Evolutionary conservation across 805 yeast genomes (phyloP).

Genomic region (Wickerhamomyces pijperi): DNA sequence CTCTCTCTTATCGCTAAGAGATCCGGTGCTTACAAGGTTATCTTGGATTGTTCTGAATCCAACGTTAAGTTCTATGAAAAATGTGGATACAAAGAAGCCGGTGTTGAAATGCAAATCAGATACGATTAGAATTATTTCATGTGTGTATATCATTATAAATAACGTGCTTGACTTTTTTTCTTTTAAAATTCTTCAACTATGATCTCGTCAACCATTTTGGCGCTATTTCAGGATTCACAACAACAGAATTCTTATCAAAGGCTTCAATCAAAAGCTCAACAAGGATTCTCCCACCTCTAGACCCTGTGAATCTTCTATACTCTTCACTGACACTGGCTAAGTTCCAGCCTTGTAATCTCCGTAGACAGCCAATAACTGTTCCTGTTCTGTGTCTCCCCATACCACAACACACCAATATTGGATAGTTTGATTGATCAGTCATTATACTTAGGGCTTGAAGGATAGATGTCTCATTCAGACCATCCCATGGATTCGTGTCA

Average conservation of each 20-base stretch:
- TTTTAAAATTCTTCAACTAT: too few species aligned
- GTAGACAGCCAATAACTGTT: slow-evolving; percentile 86
- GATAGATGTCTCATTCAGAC: slow-evolving; percentile 74
- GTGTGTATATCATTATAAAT: not conserved
- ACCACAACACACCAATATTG: slow-evolving; percentile 87
- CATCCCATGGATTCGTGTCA: slow-evolving; percentile 89
- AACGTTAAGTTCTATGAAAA: slow-evolving; percentile 82
- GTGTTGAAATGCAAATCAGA: slow-evolving; percentile 57
- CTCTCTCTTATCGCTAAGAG: slow-evolving; percentile 48
- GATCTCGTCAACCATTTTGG: slow-evolving; percentile 33
- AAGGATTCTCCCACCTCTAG: slow-evolving; percentile 82
- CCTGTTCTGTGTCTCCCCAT: slow-evolving; percentile 99
- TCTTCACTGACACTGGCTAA: slow-evolving; percentile 87
- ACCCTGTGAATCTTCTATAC: slow-evolving; percentile 86
- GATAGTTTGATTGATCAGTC: slow-evolving; percentile 63
- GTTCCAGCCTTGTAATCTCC: slow-evolving; percentile 96
- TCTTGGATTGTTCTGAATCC: slow-evolving; percentile 77
- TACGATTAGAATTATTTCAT: slow-evolving; percentile 11
- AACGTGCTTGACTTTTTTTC: too few species aligned
- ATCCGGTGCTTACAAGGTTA: slow-evolving; percentile 75
- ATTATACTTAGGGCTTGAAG: slow-evolving; percentile 70
- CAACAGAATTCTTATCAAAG: slow-evolving; percentile 36
- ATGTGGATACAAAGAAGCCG: slow-evolving; percentile 64
- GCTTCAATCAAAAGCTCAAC: slow-evolving; percentile 85
- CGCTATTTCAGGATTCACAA: slow-evolving; percentile 28